These are phyloP conservation scores for Pleoardoris graminearum DNA, from an alignment of 2,329 filamentous ascomycete genomes.

Conservation along the genomic window DNA sequence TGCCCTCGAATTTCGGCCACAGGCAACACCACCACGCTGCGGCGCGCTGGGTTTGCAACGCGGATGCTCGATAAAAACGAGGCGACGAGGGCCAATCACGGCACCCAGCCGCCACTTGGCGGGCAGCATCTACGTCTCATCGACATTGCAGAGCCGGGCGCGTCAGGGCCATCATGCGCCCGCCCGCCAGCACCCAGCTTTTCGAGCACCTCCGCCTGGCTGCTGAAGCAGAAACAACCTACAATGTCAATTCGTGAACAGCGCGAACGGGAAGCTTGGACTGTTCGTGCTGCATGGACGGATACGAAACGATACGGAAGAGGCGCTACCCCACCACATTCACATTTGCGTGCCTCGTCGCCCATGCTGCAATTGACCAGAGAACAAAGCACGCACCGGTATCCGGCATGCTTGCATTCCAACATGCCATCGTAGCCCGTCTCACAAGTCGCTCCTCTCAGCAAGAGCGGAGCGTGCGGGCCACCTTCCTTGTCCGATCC, in stretches of 20 bases:
- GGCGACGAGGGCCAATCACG: neutral
- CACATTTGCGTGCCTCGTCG: neutral
- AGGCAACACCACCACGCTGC: neutral
- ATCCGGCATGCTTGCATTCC: neutral
- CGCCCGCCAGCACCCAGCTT: neutral
- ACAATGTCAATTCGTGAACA: too few species aligned
- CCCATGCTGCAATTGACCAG: neutral
- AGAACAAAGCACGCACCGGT: neutral
- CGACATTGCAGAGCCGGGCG: neutral
- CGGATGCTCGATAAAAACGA: neutral
- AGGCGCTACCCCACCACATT: neutral
- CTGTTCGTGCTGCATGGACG: neutral
- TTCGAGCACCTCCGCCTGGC: too few species aligned
- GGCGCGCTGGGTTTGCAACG: slow-evolving; percentile 2
- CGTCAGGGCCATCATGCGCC: neutral
- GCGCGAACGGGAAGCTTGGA: too few species aligned
- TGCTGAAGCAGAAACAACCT: too few species aligned
- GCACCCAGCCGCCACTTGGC: neutral
- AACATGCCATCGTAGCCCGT: neutral
- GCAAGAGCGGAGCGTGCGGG: neutral
- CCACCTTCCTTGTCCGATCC: neutral
- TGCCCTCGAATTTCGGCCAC: slow-evolving; percentile 11
- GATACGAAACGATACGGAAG: neutral
- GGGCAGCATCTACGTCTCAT: slow-evolving; percentile 8
- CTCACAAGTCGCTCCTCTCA: neutral